Evolutionary conservation across 441 rosid genomes (phyloP).

Genomic region (Macaranga tanarius): DNA sequence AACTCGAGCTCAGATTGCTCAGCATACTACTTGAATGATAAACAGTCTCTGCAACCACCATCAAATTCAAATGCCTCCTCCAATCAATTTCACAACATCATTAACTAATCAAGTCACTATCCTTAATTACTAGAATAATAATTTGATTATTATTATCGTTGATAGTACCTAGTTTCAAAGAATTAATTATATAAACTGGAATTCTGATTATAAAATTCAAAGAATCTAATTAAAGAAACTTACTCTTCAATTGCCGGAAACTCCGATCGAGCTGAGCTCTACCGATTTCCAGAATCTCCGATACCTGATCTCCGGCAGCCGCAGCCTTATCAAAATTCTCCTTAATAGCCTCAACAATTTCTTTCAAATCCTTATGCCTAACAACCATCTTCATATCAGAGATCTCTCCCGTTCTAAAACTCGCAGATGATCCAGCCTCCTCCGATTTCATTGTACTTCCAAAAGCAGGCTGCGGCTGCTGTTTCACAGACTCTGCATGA

Average conservation of each 20-base stretch:
- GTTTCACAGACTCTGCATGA: slow-evolving; percentile 40
- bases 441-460: slow-evolving; percentile 35
- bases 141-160: too few relatives aligned
- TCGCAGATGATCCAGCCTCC: slow-evolving; percentile 55
- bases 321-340: slow-evolving; percentile 84
- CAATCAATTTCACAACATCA: background rate
- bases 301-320: slow-evolving; percentile 68
- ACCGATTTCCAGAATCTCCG: slow-evolving; percentile 76
- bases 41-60: slow-evolving; percentile 62
- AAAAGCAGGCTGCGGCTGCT: slow-evolving; percentile 37
- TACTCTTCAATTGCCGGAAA: slow-evolving; percentile 85
- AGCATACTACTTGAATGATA: slow-evolving; percentile 86
- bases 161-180: too few relatives aligned
- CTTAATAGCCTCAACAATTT: slow-evolving; percentile 76
- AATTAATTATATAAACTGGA: background rate
- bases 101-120: too few relatives aligned
- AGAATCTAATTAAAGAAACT: slow-evolving; percentile 14
- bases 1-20: slow-evolving; percentile 83
- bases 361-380: slow-evolving; percentile 87
- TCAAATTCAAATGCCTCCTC: background rate
- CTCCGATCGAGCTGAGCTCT: slow-evolving; percentile 89
- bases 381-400: slow-evolving; percentile 74
- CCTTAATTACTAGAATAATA: too few relatives aligned
- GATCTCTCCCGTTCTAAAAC: slow-evolving; percentile 52
- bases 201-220: background rate